Evolutionary conservation across 179 eudicot genomes (phyloP), one percentile per base, ranked within the genome.

Genomic region (Dionaea muscipula): DNA sequence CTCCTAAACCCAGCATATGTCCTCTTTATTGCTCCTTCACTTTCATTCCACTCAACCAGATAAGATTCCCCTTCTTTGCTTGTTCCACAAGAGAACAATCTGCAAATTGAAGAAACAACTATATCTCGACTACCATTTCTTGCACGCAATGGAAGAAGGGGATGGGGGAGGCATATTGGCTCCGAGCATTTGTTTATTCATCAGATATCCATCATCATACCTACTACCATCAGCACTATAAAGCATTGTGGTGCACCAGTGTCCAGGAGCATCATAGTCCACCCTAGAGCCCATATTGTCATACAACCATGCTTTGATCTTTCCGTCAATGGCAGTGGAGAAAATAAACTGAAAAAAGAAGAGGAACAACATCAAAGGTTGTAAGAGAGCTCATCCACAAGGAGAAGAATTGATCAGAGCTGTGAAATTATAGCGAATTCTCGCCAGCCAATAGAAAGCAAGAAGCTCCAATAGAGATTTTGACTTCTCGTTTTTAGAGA

Each of bases 1-100:
- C 83, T 87, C 72, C 86, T 77, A 47, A 87, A 75, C 28, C 98
- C 98, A 66, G 51, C 18, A 61, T 87, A 91, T 36, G 78, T 73
- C 56, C 91, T 79, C 78, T 81, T 87, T 57, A 82, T 79, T 20
- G 87, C 80, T 27, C 98, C 93, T 82, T 91, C 96, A 66, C 84
- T 84, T 68, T 91, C 98, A 70, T 87, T 87, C 98, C 95, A 87
- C 71, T 91, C 98, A 36, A 91, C 98, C 60, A 91, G 78, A 68
- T 62, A 75, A 20, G 94, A 82, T 7, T 87, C 98, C 57, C 98
- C 98, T 36, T 91, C 95, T 70, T 87, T 87, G 68, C 91, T 80
- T 27, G 95, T 87, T 67, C 98, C 98, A 71, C 95, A 87, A 10
- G 98, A 91, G 75, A 91, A 91, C 56, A 91, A 70, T 66, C 96